phyloP scores from a whole-genome alignment of 2,329 filamentous ascomycete species.

The Ascochyta fabae region DNA sequence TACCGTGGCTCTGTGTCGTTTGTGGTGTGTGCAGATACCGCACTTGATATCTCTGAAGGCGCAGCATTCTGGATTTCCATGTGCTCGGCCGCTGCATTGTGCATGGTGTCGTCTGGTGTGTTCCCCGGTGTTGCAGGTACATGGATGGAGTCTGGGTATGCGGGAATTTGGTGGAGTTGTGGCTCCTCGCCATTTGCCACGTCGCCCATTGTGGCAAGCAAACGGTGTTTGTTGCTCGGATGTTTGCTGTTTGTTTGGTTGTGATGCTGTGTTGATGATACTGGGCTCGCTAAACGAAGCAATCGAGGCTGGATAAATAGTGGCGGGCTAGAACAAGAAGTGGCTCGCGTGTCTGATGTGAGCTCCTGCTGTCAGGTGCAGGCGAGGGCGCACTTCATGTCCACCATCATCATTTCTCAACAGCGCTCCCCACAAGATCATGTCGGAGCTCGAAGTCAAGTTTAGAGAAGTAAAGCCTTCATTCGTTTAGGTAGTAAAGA shows the following conservation, averaged over 20 bases:
- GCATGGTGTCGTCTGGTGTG: background rate
- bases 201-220: slow-evolving; percentile 3
- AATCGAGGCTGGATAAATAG: background rate
- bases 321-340: background rate
- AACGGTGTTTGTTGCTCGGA: background rate
- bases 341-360: background rate
- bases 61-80: background rate
- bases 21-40: background rate
- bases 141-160: background rate
- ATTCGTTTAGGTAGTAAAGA: background rate
- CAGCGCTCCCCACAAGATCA: background rate
- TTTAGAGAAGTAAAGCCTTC: background rate
- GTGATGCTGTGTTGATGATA: background rate
- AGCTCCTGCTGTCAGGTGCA: background rate
- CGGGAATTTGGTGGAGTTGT: background rate
- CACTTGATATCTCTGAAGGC: background rate
- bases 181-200: background rate
- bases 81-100: background rate
- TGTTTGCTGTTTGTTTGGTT: background rate
- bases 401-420: background rate
- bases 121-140: background rate
- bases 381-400: slow-evolving; percentile 1
- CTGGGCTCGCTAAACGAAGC: background rate
- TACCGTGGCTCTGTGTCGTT: background rate
- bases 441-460: background rate